These are phyloP conservation scores for Podochytrium sp. DNA, from an alignment of 192 early-diverging fungal species.

Conservation along the genomic window DNA sequence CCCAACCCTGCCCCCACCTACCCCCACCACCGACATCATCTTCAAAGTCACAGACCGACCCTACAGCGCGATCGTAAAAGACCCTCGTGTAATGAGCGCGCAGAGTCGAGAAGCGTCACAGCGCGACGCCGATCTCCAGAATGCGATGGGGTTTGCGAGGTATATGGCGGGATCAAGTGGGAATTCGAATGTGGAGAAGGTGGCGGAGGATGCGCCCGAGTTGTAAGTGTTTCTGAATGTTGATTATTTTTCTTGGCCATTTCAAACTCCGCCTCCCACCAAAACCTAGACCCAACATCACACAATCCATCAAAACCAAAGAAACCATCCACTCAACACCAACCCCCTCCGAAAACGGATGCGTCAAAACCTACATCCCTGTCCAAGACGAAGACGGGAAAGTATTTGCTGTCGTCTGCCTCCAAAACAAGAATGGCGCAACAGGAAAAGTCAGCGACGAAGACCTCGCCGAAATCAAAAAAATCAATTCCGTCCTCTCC, in stretches of 20 bases:
- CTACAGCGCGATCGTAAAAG: conserved; percentile 27
- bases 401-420: conserved; percentile 38
- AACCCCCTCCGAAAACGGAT: not conserved
- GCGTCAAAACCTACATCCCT: conserved; percentile 38
- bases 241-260: not conserved
- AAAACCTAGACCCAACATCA: not conserved
- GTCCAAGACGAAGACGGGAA: conserved; percentile 37
- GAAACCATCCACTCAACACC: conserved; percentile 12
- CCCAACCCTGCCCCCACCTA: not conserved
- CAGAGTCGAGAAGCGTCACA: not conserved
- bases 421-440: conserved; percentile 3
- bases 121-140: not conserved
- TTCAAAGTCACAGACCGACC: conserved; percentile 6
- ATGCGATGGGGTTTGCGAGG: conserved; percentile 19
- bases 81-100: conserved; percentile 18
- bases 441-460: conserved; percentile 32
- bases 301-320: conserved; percentile 24
- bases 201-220: conserved; percentile 17
- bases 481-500: conserved; percentile 29
- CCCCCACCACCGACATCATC: not conserved
- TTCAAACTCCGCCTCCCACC: no score
- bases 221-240: conserved; percentile 22
- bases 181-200: conserved; percentile 13
- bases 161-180: conserved; percentile 24
- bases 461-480: conserved; percentile 44